Evolutionary conservation across 129 eudicot species (phyloP), one percentile per base, ranked within the genome.

Genomic region (Flaveria ramosissima): DNA sequence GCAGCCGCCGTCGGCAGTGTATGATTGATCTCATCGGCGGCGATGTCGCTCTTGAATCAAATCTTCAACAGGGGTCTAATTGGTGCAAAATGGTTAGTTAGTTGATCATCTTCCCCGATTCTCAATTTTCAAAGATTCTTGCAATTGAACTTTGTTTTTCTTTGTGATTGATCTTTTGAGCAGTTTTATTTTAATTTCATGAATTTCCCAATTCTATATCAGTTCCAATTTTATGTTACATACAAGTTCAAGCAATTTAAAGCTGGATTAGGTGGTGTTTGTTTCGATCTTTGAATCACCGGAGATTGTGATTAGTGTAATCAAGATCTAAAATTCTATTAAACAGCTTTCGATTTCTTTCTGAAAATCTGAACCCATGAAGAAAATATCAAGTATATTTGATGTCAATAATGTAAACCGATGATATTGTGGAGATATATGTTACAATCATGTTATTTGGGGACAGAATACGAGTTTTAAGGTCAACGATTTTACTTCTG

Each of bases 41-140:
- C 47, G 59, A 93, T 90, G 96, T 93, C 98, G 63, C 76, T 93
- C 73, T 83, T 93, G 84, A 93, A 93, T 76, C 97, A 93, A 42
- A 88, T 93, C 85, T 93, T 93, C 81, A 93, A 87, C 68, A 84
- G 98, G 70, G 98, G 96, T 16, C 82, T 93, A 62, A 88, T 88
- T 42, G 98, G 97, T 21, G 77, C 95, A 8, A 93, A 87, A 83
- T 90, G 98, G 98, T 93, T 19, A 80, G 91, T 85, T 62, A 56
- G 15, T 66, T 43, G 6, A 52, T 70, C 70, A 42, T 42, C 32
- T 62, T 60, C 74, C 47, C 52, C 53, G 50, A 72, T 36, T 79
- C 26, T 70, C 69, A 46, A 46, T 17, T 26, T 24, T 30, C 15
- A 36, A 16, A 83, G 43, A 36, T 74, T 76, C 24, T 36, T 55